Evolutionary conservation across 1,139 yeast species (phyloP), one percentile per base, ranked within the genome.

Genomic region (Yamadazyma friedrichii): DNA sequence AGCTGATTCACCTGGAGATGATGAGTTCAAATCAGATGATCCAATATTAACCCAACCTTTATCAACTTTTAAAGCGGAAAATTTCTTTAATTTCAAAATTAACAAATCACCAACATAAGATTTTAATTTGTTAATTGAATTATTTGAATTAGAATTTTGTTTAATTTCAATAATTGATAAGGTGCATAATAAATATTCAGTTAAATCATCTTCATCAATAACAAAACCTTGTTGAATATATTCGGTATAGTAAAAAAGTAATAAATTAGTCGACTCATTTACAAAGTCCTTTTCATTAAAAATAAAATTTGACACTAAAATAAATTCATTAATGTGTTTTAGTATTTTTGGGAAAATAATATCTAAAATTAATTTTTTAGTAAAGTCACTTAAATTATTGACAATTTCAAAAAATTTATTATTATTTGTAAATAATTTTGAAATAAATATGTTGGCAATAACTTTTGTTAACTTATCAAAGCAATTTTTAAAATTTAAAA

Each of bases 21-120:
- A 20, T 20, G 24, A 20, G 8, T 20, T 20, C 8, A 20, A 20
- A 20, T 20, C 24, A 8, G 24, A 20, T 20, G 24, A 20, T 6
- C 24, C 24, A 31, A 91, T 80, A 55, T 86, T 88, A 37, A 74
- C 76, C 95, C 96, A 89, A 31, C 44, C 50, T 31, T 35, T 32
- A 22, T 24, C 38, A 22, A 35, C 37, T 8, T 39, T 40, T 9
- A 49, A 46, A n/a, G 49, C 51, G 4, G 53, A 52, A 25, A 64
- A 41, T 29, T 53, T 52, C 12, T 58, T 51, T 25, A 66, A 47
- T 37, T 59, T 58, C 35, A 62, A 42, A 6, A 65, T 41, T 26
- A 42, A 35, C 12, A 42, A 29, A 24, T 42, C 40, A 4, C 45
- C 45, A 2, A 36, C 32, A 25, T n/a, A 35, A 6, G 36, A 31